phyloP scores from a whole-genome alignment of 164 flowering plant species.

The Tetracentron sinense region DNA sequence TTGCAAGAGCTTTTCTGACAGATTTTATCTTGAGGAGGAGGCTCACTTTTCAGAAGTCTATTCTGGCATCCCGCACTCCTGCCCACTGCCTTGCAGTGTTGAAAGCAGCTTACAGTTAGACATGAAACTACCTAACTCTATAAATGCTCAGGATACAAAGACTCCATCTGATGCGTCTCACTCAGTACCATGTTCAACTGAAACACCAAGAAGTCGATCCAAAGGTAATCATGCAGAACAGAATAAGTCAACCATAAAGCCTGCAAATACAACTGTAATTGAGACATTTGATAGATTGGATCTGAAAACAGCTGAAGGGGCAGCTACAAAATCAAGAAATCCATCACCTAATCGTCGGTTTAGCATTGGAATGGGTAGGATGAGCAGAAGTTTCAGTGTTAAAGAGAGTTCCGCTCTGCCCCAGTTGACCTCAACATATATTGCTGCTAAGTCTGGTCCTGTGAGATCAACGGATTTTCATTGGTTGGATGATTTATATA shows the following conservation, averaged over 20 bases:
- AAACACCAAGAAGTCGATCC: not conserved
- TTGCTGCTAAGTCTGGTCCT: constrained; percentile 43
- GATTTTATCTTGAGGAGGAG: constrained; percentile 21
- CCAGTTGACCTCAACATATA: constrained; percentile 40
- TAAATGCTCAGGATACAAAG: constrained; percentile 9
- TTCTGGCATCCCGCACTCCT: constrained; percentile 47
- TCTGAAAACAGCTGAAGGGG: constrained; percentile 19
- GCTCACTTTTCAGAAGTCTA: constrained; percentile 16
- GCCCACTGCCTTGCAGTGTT: constrained; percentile 52
- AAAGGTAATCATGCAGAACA: constrained; percentile 10
- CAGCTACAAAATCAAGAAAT: constrained; percentile 27
- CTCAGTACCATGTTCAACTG: constrained; percentile 7
- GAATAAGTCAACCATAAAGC: constrained; percentile 7
- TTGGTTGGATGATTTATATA: constrained; percentile 17
- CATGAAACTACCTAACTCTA: too few species aligned
- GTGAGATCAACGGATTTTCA: constrained; percentile 27
- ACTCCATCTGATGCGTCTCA: constrained; percentile 23
- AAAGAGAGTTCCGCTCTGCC: constrained; percentile 49
- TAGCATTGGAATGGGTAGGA: constrained; percentile 40
- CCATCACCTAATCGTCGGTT: constrained; percentile 47
- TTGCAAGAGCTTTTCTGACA: constrained; percentile 33
- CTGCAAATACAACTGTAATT: constrained; percentile 4
- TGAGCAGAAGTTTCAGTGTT: constrained; percentile 66
- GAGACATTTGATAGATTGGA: constrained; percentile 18
- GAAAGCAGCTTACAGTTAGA: too few species aligned